Evolutionary conservation across 495 filamentous ascomycete species (phyloP).

Genomic region (Podospora comata): DNA sequence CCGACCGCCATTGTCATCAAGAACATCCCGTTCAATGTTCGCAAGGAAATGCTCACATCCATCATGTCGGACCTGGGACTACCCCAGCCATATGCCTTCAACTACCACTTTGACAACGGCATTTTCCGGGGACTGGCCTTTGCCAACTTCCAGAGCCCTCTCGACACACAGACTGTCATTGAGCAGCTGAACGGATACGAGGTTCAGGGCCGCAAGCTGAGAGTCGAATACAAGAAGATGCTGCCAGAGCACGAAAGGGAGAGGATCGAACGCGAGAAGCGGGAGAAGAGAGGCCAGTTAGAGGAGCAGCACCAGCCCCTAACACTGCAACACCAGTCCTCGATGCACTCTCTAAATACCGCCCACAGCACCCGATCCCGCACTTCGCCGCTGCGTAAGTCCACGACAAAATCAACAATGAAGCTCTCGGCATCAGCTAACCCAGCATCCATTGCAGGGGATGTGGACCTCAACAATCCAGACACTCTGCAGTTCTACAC

Average conservation of each 20-base stretch:
- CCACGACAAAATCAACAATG: slow-evolving; percentile 15
- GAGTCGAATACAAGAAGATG: slow-evolving; percentile 99
- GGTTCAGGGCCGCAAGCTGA: slow-evolving; percentile 85
- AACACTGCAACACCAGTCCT: slow-evolving; percentile 75
- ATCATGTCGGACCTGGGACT: slow-evolving; percentile 90
- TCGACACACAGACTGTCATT: slow-evolving; percentile 90
- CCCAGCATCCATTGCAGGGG: slow-evolving; percentile 38
- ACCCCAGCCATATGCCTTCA: slow-evolving; percentile 95
- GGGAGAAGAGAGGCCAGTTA: slow-evolving; percentile 91
- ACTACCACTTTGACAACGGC: slow-evolving; percentile 98
- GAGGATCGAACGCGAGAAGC: slow-evolving; percentile 94
- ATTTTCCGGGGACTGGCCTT: slow-evolving; percentile 96
- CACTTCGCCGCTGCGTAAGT: slow-evolving; percentile 42
- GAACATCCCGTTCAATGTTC: slow-evolving; percentile 97
- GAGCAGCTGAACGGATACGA: slow-evolving; percentile 91
- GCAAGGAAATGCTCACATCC: slow-evolving; percentile 89
- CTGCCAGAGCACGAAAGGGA: slow-evolving; percentile 89
- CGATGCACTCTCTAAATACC: slow-evolving; percentile 75
- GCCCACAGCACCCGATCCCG: slow-evolving; percentile 32
- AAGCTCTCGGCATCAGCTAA: slow-evolving; percentile 29
- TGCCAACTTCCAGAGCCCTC: slow-evolving; percentile 94
- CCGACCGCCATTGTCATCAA: slow-evolving; percentile 99
- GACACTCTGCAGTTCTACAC: slow-evolving; percentile 83
- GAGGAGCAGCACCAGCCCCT: slow-evolving; percentile 85
- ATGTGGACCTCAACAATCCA: slow-evolving; percentile 90